Evolutionary conservation across 345 rosid genomes (phyloP), one percentile per base, ranked within the genome.

Genomic region (Populus ilicifolia): DNA sequence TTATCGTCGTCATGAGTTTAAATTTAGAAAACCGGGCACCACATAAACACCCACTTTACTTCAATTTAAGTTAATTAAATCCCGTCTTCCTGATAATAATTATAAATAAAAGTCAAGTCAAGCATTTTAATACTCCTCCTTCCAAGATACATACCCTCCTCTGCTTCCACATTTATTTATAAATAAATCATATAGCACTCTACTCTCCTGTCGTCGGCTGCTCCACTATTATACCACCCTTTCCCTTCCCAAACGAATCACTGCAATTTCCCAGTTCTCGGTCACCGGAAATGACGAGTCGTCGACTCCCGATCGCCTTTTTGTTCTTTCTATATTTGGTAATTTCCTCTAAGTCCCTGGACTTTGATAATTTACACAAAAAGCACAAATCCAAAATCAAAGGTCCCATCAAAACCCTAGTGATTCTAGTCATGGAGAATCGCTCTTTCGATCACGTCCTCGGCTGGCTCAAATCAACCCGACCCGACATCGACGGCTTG

Each of bases 341-440:
- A 3, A 54, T 86, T 61, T 91, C 96, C 43, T 85, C 94, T 11
- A 89, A 91, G 5, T 87, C 96, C 16, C 81, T 84, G 29, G 79
- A 83, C 29, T 79, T 83, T 33, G 74, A 84, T 3, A 72, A 64
- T 35, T 77, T 77, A 17, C 81, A 65, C 21, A 85, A 82, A 72
- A 50, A 70, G 30, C 89, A 85, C 77, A 76, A 63, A 69, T n/a
- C 67, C 43, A 85, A 76, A 75, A 86, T 94, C 89, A 56, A 90
- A 76, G 97, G 99, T 20, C 99, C 98, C 46, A 91, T 96, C 80
- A 96, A 94, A 83, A 96, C 99, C 83, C 52, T 94, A 36, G 98
- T 96, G 62, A 87, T 96, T 46, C 67, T 96, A 23, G 95, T 96
- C 23, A 96, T 96, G 99, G 99, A 96, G 86, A 96, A 93, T 78